These are phyloP conservation scores for Ganoderma resinaceum DNA, from an alignment of 1,284 basidiomycete genomes.

Conservation along the genomic window DNA sequence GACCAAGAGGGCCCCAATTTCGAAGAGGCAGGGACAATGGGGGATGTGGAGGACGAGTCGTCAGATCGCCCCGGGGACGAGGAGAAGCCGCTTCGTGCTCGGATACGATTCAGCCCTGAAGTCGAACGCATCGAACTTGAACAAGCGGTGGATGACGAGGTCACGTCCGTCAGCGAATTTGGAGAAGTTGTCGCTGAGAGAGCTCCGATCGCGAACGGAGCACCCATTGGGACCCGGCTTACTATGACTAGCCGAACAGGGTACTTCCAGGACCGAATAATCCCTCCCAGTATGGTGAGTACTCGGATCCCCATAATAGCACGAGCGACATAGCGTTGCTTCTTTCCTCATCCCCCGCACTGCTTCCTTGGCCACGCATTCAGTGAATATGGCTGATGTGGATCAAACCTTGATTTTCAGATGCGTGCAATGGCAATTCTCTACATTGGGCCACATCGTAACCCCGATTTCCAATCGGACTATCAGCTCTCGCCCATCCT, in stretches of 20 bases:
- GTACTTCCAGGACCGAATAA: conserved; percentile 92
- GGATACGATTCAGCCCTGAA: conserved; percentile 54
- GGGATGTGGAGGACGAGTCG: conserved; percentile 57
- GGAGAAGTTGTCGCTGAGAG: conserved; percentile 5
- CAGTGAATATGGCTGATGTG: conserved; percentile 23
- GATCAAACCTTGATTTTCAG: conserved; percentile 47
- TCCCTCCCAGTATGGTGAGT: conserved; percentile 91
- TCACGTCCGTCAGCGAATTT: conserved; percentile 18
- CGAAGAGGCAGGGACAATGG: conserved; percentile 44
- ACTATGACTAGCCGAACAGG: conserved; percentile 97
- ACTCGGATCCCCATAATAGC: conserved; percentile 9
- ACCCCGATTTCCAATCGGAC: conserved; percentile 94
- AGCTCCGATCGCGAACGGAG: conserved; percentile 10
- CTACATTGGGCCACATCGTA: conserved; percentile 92
- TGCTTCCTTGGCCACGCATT: conserved; percentile 6
- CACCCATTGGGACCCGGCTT: conserved; percentile 56
- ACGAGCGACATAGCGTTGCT: conserved; percentile 5
- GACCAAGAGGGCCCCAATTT: conserved; percentile 7
- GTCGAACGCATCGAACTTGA: conserved; percentile 23
- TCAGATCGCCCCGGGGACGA: conserved; percentile 57
- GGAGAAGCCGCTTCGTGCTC: conserved; percentile 66
- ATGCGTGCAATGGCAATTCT: conserved; percentile 99
- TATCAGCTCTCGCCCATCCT: conserved; percentile 96
- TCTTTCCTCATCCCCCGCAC: conserved; percentile 9
- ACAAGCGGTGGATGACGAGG: conserved; percentile 22